Evolutionary conservation across 352 stramenopile genomes (phyloP).

Genomic region (Globisporangium perplexum): DNA sequence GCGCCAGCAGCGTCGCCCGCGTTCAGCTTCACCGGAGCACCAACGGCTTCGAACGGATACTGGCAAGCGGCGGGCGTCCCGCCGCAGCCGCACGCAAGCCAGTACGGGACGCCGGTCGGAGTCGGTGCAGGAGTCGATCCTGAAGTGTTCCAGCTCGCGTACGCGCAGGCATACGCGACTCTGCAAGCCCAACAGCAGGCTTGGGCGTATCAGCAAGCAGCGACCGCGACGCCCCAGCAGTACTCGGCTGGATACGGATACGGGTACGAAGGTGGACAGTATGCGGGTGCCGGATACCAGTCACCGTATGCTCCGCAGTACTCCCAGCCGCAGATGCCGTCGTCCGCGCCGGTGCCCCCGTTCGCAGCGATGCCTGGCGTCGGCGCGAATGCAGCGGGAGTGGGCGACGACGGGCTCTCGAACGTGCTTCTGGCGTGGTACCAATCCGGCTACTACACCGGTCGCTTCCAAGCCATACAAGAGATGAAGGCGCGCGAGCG

Average conservation of each 20-base stretch:
- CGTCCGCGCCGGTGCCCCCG: conserved; percentile 10
- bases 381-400: conserved; percentile 3
- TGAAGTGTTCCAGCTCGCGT: conserved; percentile 59
- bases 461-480: conserved; percentile 70
- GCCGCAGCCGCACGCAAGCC: neutral
- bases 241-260: conserved; percentile 11
- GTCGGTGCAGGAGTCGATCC: conserved; percentile 3
- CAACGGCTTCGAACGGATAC: neutral
- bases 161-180: conserved; percentile 59
- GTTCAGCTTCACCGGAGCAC: neutral
- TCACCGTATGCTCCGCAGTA: conserved; percentile 20
- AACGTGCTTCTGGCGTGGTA: conserved; percentile 82
- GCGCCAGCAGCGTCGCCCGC: neutral
- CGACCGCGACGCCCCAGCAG: conserved; percentile 1
- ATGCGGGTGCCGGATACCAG: conserved; percentile 6
- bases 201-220: conserved; percentile 8
- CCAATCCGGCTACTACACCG: conserved; percentile 80
- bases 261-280: conserved; percentile 6
- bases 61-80: neutral
- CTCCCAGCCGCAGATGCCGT: conserved; percentile 8
- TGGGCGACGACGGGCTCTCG: conserved; percentile 49
- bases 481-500: conserved; percentile 44
- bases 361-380: conserved; percentile 16
- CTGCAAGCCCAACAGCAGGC: conserved; percentile 55
- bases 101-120: neutral